Evolutionary conservation across 345 rosid genomes (phyloP).

Genomic region (Eutrema heterophyllum): DNA sequence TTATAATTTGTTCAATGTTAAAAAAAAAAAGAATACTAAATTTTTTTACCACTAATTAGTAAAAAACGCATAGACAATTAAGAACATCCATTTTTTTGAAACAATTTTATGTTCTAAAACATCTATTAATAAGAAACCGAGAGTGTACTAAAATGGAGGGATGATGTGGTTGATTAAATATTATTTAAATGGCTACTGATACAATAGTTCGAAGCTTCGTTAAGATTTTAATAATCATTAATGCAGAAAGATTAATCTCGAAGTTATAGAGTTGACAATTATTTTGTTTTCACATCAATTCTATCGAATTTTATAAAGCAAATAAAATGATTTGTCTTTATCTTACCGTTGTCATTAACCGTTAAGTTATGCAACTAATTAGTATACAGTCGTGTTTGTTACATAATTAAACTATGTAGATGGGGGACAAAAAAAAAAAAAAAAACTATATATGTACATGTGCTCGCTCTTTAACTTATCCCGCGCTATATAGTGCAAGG

Average conservation of each 20-base stretch:
- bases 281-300: constrained; percentile 13
- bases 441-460: too few relatives aligned
- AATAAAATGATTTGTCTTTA: neutral
- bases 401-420: neutral
- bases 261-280: constrained; percentile 8
- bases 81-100: too few relatives aligned
- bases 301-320: neutral
- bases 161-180: neutral
- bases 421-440: too few relatives aligned
- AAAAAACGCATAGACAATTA: too few relatives aligned
- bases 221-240: constrained; percentile 1
- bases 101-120: too few relatives aligned
- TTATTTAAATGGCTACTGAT: constrained; percentile 1
- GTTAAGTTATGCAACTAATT: neutral
- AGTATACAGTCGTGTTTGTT: neutral
- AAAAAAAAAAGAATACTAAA: too few relatives aligned
- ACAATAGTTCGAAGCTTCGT: constrained; percentile 44
- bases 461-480: neutral
- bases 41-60: too few relatives aligned
- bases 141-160: neutral
- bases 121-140: too few relatives aligned
- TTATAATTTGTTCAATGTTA: too few relatives aligned
- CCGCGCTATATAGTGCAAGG: too few relatives aligned
- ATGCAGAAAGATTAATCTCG: constrained; percentile 13
- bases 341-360: neutral